These are phyloP conservation scores for Acanthamoeba rhysodes DNA, from an alignment of 208 protist genomes.

Conservation along the genomic window DNA sequence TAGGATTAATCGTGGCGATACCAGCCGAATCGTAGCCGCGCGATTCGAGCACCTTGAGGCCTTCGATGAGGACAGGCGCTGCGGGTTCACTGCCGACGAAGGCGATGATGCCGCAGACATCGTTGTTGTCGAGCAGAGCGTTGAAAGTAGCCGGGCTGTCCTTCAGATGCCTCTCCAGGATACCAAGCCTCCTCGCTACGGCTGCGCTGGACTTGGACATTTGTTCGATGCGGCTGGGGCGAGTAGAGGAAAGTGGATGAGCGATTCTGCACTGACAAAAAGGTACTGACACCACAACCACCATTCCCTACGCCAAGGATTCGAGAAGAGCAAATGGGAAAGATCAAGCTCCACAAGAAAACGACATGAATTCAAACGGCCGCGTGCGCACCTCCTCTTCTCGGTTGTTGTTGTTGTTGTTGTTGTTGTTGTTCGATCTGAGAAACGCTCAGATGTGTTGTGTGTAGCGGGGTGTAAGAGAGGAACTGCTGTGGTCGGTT, in stretches of 20 bases:
- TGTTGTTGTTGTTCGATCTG: no score
- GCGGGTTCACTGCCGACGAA: conserved; percentile 87
- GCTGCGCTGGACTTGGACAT: conserved; percentile 1
- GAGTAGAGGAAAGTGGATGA: no score
- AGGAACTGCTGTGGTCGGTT: no score
- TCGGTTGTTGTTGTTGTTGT: no score
- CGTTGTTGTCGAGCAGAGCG: conserved; percentile 25
- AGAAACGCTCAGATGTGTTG: no score
- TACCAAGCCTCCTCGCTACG: conserved; percentile 15
- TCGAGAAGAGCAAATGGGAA: background rate
- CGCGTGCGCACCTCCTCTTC: no score
- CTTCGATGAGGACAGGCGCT: conserved; percentile 80
- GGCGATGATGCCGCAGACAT: conserved; percentile 86
- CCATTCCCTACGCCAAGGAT: no score
- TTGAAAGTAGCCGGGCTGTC: background rate
- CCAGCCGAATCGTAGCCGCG: conserved; percentile 89
- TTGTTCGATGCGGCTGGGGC: no score
- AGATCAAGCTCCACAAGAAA: background rate
- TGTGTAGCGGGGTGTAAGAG: no score
- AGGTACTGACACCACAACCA: no score
- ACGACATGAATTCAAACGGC: no score
- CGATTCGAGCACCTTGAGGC: conserved; percentile 86
- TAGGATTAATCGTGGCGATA: conserved; percentile 79
- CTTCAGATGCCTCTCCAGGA: conserved; percentile 33
- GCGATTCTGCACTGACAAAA: no score